Evolutionary conservation across 208 protist genomes (phyloP).

Genomic region (Tritrichomonas foetus): DNA sequence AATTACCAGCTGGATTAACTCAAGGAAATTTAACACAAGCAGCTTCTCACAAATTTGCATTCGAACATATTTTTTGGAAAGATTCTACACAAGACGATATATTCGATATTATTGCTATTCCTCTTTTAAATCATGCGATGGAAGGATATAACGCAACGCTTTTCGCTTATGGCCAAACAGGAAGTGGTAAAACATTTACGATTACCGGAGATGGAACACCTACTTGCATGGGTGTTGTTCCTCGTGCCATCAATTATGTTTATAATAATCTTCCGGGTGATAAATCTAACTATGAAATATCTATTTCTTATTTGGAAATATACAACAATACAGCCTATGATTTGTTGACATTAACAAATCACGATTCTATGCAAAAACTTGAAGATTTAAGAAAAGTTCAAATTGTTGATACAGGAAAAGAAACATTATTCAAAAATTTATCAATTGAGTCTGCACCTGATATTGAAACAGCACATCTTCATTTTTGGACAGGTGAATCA

Average conservation of each 20-base stretch:
- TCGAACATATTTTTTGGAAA: not conserved
- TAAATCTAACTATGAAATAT: not conserved
- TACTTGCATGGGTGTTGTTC: not conserved
- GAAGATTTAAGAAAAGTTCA: conserved; percentile 24
- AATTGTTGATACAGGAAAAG: conserved; percentile 9
- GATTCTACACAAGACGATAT: not conserved
- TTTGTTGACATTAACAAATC: not conserved
- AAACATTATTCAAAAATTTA: not conserved
- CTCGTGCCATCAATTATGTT: not conserved
- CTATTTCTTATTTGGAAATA: conserved; percentile 56
- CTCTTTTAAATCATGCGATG: not conserved
- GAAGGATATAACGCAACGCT: conserved; percentile 21
- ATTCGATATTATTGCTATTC: not conserved
- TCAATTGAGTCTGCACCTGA: not conserved
- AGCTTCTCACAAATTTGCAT: not conserved
- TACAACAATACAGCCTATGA: conserved; percentile 54
- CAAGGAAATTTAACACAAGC: not conserved
- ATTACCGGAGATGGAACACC: not conserved
- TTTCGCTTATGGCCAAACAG: conserved; percentile 41
- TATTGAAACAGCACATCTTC: not conserved
- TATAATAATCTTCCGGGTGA: not conserved
- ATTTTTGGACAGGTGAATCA: not conserved
- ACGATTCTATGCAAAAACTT: not conserved
- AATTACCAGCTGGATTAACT: not conserved
- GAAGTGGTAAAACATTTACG: conserved; percentile 36